Evolutionary conservation across 2,329 filamentous ascomycete species (phyloP), one percentile per base, ranked within the genome.

Genomic region (Colletotrichum truncatum): DNA sequence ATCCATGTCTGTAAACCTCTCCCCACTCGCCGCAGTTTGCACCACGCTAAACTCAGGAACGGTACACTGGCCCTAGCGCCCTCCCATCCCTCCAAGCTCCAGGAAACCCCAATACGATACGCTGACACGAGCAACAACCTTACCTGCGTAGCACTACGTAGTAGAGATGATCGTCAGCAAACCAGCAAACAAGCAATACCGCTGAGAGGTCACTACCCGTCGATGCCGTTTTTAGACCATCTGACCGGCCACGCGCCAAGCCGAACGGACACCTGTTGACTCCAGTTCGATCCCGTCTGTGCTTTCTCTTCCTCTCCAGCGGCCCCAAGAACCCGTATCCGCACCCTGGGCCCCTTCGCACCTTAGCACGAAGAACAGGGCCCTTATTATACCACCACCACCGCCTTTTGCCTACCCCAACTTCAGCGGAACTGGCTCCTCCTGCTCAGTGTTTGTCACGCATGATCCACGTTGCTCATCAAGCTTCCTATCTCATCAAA

Each of bases 181-280:
- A n/a, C n/a, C n/a, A n/a, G n/a, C n/a, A n/a, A 55, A 38, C 52
- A 43, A 45, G 52, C 38, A 43, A 43, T 26, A 34, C 38, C 52
- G 52, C 52, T 55, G 52, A 30, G 52, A 55, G 52, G 38, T 14
- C 26, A 55, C 38, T 63, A 46, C 16, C 28, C 32, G 11, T 10
- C 14, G 23, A 28, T 59, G 23, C 39, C 41, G 45, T 45, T 45
- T 34, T 64, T 18, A 30, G 53, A 63, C n/a, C 26, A 38, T 34
- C 38, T 45, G 46, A 21, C 55, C 55, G 32, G 61, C 25, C 41
- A 16, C 21, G 32, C 26, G 49, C 56, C 48, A 61, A 65, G 55
- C 62, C 62, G 41, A 41, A 53, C 46, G 21, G 34, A 36, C 43
- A 36, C 23, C 45, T 43, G 11, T 18, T 57, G 18, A 16, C 32